Evolutionary conservation across 106 monocot genomes (phyloP).

Genomic region (Cymbidium sinense): DNA sequence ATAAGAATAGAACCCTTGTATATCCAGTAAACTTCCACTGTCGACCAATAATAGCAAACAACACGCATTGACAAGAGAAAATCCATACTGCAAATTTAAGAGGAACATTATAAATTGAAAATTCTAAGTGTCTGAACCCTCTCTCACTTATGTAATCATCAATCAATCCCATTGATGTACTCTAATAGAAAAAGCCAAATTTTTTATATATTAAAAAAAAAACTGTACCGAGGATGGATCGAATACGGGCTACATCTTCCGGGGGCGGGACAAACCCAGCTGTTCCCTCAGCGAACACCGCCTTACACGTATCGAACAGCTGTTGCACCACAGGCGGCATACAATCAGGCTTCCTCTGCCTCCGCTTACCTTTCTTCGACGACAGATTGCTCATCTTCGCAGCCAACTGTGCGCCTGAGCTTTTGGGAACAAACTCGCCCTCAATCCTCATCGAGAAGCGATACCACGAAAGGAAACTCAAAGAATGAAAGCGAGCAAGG

Average conservation of each 20-base stretch:
- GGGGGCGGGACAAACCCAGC: conserved; percentile 51
- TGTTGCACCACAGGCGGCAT: conserved; percentile 34
- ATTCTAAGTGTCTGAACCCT: neutral
- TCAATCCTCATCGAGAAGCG: conserved; percentile 1
- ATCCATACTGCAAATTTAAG: neutral
- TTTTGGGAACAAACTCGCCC: neutral
- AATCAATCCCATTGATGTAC: neutral
- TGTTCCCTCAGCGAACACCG: conserved; percentile 50
- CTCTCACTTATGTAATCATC: neutral
- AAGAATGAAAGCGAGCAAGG: neutral
- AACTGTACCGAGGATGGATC: conserved; percentile 52
- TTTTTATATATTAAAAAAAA: neutral
- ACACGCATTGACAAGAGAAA: no score
- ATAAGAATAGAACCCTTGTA: neutral
- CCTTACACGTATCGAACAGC: conserved; percentile 61
- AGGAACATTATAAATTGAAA: neutral
- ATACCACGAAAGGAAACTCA: neutral
- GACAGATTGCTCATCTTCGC: neutral
- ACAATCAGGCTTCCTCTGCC: conserved; percentile 11
- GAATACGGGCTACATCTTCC: conserved; percentile 36
- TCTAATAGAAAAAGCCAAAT: neutral
- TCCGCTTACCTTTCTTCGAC: conserved; percentile 34
- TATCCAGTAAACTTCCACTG: neutral
- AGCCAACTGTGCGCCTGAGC: neutral
- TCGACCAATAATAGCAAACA: no score